Conservation (phyloP, 2,329 filamentous ascomycete genomes). For the Stemphylium beticola region DNA sequence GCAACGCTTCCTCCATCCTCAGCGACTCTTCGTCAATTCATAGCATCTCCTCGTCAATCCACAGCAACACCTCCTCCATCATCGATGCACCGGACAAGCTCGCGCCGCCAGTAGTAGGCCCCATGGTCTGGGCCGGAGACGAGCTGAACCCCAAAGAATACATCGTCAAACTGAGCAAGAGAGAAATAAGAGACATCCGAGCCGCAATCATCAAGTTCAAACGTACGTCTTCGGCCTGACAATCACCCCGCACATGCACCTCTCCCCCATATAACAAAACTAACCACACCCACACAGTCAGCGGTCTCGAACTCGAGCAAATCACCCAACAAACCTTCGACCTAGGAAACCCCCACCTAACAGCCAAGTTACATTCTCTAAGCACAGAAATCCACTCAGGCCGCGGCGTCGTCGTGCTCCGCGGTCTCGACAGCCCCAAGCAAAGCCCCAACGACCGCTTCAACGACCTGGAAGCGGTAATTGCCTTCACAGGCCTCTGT, state of each 20-base stretch:
- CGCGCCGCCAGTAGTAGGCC: conserved; percentile 34
- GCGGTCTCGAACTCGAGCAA: conserved; percentile 21
- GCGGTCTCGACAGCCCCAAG: conserved; percentile 31
- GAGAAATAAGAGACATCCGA: conserved; percentile 38
- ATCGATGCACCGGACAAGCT: conserved; percentile 39
- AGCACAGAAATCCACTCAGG: conserved; percentile 42
- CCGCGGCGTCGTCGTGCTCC: conserved; percentile 38
- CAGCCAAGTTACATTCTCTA: conserved; percentile 30
- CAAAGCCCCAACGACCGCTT: conserved; percentile 26
- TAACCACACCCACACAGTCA: conserved; percentile 17
- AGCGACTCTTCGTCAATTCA: conserved; percentile 6
- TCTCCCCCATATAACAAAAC: not conserved
- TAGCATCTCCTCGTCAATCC: conserved; percentile 30
- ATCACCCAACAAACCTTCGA: conserved; percentile 37
- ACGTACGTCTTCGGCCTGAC: conserved; percentile 20
- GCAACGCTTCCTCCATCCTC: conserved; percentile 25
- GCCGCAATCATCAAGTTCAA: conserved; percentile 45
- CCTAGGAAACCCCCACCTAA: conserved; percentile 29
- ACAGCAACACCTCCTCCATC: conserved; percentile 9
- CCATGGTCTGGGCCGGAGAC: conserved; percentile 43
- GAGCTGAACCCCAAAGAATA: conserved; percentile 37
- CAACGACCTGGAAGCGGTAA: conserved; percentile 47
- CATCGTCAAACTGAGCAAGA: conserved; percentile 29
- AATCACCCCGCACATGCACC: too few species aligned
- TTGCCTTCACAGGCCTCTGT: conserved; percentile 44